phyloP scores from a whole-genome alignment of 176 grass and related monocot genomes.

The Hordeum marinum region DNA sequence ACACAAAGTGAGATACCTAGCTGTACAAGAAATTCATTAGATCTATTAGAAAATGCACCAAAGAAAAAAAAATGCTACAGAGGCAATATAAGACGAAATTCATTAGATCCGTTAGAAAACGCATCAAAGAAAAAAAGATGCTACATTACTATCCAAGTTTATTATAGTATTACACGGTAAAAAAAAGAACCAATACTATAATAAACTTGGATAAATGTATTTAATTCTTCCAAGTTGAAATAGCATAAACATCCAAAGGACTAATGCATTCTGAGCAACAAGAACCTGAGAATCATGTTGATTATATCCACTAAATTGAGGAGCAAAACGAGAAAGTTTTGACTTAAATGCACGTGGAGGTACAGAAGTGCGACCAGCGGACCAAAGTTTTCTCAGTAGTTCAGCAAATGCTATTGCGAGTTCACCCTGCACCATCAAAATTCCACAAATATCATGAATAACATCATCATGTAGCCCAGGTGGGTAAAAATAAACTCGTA shows the following conservation, averaged over 20 bases:
- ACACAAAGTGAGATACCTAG: not conserved
- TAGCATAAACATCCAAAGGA: not conserved
- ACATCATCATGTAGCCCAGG: not conserved
- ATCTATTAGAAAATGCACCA: not conserved
- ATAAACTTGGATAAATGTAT: not conserved
- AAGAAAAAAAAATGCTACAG: not conserved
- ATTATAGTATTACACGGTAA: not conserved
- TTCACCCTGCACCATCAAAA: conserved; percentile 60
- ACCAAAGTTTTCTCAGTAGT: conserved; percentile 85
- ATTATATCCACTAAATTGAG: conserved; percentile 99
- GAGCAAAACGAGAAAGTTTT: conserved; percentile 92
- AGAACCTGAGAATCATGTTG: conserved; percentile 99
- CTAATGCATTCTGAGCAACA: not conserved
- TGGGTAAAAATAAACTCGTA: conserved; percentile 26
- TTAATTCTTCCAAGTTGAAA: conserved; percentile 4
- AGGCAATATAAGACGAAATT: no score
- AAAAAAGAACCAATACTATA: not conserved
- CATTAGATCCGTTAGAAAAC: not conserved
- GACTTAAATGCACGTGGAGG: conserved; percentile 87
- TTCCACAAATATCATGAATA: conserved; percentile 15
- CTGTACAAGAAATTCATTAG: not conserved
- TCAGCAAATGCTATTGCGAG: conserved; percentile 92
- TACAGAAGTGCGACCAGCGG: conserved; percentile 63
- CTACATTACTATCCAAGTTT: no score
- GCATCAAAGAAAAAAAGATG: not conserved